phyloP scores from a whole-genome alignment of 75 land plant genomes.

The Adiantum capillusveneris region DNA sequence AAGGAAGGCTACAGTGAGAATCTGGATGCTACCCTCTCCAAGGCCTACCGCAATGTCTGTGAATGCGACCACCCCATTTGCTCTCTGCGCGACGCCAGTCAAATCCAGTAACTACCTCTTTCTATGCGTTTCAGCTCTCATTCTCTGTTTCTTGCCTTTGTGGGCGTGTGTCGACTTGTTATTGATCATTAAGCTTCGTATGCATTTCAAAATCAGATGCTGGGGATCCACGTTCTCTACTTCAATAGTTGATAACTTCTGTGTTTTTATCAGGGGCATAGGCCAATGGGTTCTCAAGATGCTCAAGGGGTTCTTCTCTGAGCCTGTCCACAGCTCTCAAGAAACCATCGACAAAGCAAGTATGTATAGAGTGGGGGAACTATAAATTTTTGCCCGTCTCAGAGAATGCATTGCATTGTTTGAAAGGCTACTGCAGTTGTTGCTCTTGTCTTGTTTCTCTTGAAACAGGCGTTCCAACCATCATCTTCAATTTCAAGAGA shows the following conservation, averaged over 20 bases:
- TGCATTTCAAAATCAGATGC: no score
- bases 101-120: slow-evolving; percentile 10
- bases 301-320: slow-evolving; percentile 50
- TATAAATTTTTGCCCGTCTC: no score
- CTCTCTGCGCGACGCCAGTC: slow-evolving; percentile 42
- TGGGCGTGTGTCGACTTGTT: no score
- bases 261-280: slow-evolving; percentile 47
- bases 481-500: no score
- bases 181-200: no score
- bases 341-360: not conserved
- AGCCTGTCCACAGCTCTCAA: slow-evolving; percentile 7
- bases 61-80: slow-evolving; percentile 37
- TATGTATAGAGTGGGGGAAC: no score
- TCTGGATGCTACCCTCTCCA: slow-evolving; percentile 44
- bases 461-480: no score
- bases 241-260: no score
- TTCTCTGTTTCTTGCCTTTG: no score
- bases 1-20: slow-evolving; percentile 40
- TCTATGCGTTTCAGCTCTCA: not conserved
- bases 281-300: slow-evolving; percentile 70
- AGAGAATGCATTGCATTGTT: no score
- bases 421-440: no score
- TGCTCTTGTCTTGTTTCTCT: not conserved
- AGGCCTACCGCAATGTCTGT: slow-evolving; percentile 57
- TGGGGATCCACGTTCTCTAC: not conserved